Evolutionary conservation across 2,329 filamentous ascomycete genomes (phyloP), one percentile per base, ranked within the genome.

Genomic region (Xylariales sp.): DNA sequence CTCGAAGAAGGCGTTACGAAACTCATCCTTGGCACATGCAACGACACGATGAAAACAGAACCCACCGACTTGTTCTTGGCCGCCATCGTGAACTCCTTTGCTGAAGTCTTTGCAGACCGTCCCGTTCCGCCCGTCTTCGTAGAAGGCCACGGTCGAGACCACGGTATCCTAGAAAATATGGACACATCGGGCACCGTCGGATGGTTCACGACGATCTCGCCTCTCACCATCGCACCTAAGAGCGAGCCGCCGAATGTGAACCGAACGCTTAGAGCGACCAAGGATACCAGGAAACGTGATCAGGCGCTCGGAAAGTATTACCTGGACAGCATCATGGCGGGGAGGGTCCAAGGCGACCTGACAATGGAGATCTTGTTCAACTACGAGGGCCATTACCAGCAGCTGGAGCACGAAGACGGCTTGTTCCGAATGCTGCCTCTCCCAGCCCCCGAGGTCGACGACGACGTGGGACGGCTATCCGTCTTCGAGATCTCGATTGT

Each of bases 131-230:
- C 27, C 9, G 16, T 44, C 4, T 44, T 40, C 6, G 27, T 44
- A 2, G 42, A 44, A 31, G 37, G 38, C 4, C 42, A 44, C 21
- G 42, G 42, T 2, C 20, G 42, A 37, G 37, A 44, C 14, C 38
- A 36, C 3, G 27, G 32, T 16, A 28, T 27, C 3, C n/a, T 37
- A 7, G 15, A 28, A 4, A 25, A 14, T 4, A n/a, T 44, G 25
- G 42, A 44, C 28, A 27, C 31, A 5, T 40, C 38, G 4, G 32
- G 38, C 12, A 44, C 42, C 8, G 38, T 44, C 14, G 42, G 42
- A 3, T 44, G 42, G 42, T 44, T 44, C 8, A 44, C 42, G 11
- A n/a, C n/a, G n/a, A n/a, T n/a, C n/a, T n/a, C n/a, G n/a, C n/a
- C n/a, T n/a, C n/a, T n/a, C n/a, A n/a, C n/a, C n/a, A n/a, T n/a